Conservation (phyloP, 2,329 filamentous ascomycete species). For the Colletotrichum plurivorum region DNA sequence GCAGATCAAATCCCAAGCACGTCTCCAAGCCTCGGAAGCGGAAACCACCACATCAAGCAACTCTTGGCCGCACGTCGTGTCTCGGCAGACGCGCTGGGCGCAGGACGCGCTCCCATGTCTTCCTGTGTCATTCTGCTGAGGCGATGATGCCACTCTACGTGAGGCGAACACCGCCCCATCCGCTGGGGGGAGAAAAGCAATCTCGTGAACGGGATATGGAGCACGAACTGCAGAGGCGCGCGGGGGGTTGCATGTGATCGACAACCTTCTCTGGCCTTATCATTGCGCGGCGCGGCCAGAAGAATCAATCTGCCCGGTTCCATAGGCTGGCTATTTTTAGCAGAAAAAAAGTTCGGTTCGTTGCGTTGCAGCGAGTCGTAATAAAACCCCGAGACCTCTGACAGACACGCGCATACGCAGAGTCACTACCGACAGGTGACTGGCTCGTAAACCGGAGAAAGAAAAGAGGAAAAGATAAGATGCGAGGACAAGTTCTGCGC, state of each 20-base stretch:
- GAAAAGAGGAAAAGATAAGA: no score
- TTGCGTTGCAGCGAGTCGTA: slow-evolving; percentile 16
- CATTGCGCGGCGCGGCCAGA: background rate
- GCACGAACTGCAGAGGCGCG: background rate
- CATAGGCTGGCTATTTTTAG: background rate
- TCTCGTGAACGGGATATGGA: slow-evolving; percentile 17
- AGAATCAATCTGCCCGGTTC: background rate
- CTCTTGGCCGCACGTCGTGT: background rate
- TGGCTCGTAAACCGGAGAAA: background rate
- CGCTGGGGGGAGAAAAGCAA: slow-evolving; percentile 1
- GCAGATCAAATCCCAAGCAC: no score
- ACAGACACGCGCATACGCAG: background rate
- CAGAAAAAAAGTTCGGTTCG: background rate
- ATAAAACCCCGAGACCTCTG: slow-evolving; percentile 5
- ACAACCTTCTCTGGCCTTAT: background rate
- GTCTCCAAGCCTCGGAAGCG: background rate
- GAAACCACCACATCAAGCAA: background rate
- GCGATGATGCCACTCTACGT: slow-evolving; percentile 11
- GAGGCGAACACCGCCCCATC: background rate
- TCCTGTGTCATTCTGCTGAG: no score
- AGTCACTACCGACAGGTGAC: no score
- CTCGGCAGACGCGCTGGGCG: no score
- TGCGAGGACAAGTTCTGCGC: no score
- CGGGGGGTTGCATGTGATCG: slow-evolving; percentile 17
- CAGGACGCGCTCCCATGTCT: no score